Percentiles rank a stretch among this genome's conserved stretches.
phyloP scores from a whole-genome alignment of 2,329 filamentous ascomycete species.

The Metarhizium brunneum region DNA sequence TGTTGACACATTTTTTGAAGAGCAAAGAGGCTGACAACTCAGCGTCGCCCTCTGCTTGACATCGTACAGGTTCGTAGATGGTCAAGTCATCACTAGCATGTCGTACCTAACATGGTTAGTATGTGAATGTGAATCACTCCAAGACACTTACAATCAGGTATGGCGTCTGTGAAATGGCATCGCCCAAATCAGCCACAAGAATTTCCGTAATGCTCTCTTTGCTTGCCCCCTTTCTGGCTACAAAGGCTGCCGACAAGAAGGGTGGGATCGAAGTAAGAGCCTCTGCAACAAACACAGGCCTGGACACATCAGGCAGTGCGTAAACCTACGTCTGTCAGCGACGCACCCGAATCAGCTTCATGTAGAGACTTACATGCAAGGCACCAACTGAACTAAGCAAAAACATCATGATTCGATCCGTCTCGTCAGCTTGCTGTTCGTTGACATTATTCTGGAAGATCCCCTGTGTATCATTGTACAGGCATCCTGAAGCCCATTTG shows the following conservation, averaged over 20 bases:
- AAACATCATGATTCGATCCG: slow-evolving; percentile 59
- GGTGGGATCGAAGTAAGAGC: slow-evolving; percentile 71
- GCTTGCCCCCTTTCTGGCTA: slow-evolving; percentile 57
- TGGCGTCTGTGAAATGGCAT: slow-evolving; percentile 58
- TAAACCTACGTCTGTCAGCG: slow-evolving; percentile 50
- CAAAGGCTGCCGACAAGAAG: slow-evolving; percentile 62
- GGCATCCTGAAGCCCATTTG: slow-evolving; percentile 74
- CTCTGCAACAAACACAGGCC: slow-evolving; percentile 65
- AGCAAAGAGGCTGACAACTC: slow-evolving; percentile 49
- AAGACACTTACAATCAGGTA: slow-evolving; percentile 63
- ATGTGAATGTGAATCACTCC: neutral
- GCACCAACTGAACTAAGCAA: slow-evolving; percentile 67
- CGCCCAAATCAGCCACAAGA: slow-evolving; percentile 76
- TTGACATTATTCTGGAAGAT: slow-evolving; percentile 37
- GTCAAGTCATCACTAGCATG: slow-evolving; percentile 74
- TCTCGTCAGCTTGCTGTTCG: slow-evolving; percentile 28
- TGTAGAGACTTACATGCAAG: slow-evolving; percentile 51
- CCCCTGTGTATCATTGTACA: slow-evolving; percentile 62
- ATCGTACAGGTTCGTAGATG: slow-evolving; percentile 73
- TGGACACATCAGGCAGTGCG: slow-evolving; percentile 61
- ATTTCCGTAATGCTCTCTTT: slow-evolving; percentile 72
- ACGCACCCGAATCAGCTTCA: neutral
- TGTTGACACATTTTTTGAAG: slow-evolving; percentile 68
- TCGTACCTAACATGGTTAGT: slow-evolving; percentile 42
- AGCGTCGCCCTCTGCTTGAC: slow-evolving; percentile 25